Percentiles rank a stretch among this genome's conserved stretches.
Evolutionary conservation across 192 early-diverging fungal genomes (phyloP).

Genomic region (Entomortierella beljakovae): DNA sequence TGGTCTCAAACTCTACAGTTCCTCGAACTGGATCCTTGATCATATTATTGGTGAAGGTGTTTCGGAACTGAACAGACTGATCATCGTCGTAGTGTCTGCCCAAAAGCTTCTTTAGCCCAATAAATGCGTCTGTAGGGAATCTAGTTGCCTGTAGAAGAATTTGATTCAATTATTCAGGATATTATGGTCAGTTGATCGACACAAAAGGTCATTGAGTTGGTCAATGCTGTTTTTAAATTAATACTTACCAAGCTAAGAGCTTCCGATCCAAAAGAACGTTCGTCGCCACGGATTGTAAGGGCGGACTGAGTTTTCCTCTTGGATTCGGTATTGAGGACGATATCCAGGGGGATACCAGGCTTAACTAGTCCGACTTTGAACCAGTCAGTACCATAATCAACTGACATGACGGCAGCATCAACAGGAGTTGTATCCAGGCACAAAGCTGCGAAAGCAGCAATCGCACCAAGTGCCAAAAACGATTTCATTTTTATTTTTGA

Average conservation of each 20-base stretch:
- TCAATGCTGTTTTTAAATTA: too few relatives aligned
- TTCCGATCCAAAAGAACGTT: conserved; percentile 91
- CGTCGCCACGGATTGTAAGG: conserved; percentile 81
- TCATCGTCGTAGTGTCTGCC: conserved; percentile 83
- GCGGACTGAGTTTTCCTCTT: conserved; percentile 93
- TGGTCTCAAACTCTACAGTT: conserved; percentile 77
- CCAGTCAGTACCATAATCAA: conserved; percentile 98
- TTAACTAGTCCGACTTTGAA: conserved; percentile 96
- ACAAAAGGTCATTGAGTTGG: too few relatives aligned
- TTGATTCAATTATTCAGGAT: background rate
- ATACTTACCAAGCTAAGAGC: conserved; percentile 76
- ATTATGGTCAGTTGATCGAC: too few relatives aligned
- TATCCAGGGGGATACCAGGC: conserved; percentile 89
- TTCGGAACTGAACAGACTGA: conserved; percentile 75
- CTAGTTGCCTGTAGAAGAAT: conserved; percentile 71
- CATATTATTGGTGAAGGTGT: conserved; percentile 85
- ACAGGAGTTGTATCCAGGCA: conserved; percentile 37
- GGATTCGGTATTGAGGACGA: conserved; percentile 95
- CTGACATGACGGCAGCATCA: conserved; percentile 87
- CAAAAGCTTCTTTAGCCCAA: conserved; percentile 85
- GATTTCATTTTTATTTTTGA: conserved; percentile 50
- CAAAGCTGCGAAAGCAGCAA: conserved; percentile 49
- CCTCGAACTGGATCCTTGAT: conserved; percentile 71
- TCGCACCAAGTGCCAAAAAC: conserved; percentile 36
- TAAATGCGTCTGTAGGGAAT: conserved; percentile 86